Evolutionary conservation across 2,329 filamentous ascomycete genomes (phyloP).

Genomic region (Trichocomaceae sp.): DNA sequence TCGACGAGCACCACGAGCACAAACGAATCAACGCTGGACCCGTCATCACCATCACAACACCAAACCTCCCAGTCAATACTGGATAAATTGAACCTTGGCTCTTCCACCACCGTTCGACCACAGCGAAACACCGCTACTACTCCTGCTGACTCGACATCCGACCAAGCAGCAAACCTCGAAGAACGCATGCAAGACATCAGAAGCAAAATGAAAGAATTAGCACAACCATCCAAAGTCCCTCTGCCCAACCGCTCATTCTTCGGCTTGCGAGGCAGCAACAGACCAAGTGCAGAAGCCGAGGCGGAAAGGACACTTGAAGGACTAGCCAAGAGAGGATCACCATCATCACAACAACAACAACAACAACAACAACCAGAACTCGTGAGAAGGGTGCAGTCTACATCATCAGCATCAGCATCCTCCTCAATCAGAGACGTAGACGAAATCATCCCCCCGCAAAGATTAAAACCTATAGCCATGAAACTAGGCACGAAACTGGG

Average conservation of each 20-base stretch:
- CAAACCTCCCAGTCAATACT: background rate
- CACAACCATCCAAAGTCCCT: background rate
- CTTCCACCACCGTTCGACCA: background rate
- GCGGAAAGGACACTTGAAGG: background rate
- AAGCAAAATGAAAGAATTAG: background rate
- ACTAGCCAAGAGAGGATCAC: background rate
- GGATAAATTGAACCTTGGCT: slow-evolving; percentile 1
- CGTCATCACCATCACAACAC: background rate
- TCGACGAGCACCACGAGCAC: background rate
- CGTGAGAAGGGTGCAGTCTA: background rate
- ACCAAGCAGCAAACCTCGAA: background rate
- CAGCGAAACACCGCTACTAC: background rate
- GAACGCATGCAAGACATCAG: background rate
- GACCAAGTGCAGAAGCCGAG: background rate
- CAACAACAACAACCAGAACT: background rate
- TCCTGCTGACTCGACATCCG: background rate
- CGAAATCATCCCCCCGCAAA: background rate
- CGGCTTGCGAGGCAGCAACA: background rate
- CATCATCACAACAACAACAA: background rate
- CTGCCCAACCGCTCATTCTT: background rate
- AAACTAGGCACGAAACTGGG: slow-evolving; percentile 34
- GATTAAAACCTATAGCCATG: slow-evolving; percentile 6
- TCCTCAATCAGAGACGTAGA: background rate
- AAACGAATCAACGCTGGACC: background rate
- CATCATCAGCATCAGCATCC: too few relatives aligned